Percentiles rank a stretch among this genome's conserved stretches.
Evolutionary conservation across 495 filamentous ascomycete species (phyloP).

Genomic region (Annulohypoxylon moriforme): DNA sequence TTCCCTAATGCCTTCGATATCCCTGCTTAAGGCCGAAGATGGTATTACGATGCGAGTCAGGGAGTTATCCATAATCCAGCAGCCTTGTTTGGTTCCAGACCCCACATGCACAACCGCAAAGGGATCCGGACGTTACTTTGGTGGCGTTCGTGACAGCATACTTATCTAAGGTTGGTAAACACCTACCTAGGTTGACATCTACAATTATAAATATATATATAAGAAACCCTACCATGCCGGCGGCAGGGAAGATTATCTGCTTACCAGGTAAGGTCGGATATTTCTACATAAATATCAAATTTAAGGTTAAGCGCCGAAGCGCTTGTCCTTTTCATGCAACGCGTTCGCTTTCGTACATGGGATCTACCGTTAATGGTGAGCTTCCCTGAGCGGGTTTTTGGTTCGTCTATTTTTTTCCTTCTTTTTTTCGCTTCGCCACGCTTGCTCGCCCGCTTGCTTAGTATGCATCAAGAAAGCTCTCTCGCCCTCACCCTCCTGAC

Average conservation of each 20-base stretch:
- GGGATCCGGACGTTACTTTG: conserved; percentile 9
- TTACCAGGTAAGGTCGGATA: not conserved
- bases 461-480: not conserved
- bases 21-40: not conserved
- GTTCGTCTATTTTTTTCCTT: not conserved
- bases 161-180: not conserved
- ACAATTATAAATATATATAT: not conserved
- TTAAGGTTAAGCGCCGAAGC: conserved; percentile 5
- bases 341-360: not conserved
- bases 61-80: not conserved
- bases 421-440: not conserved
- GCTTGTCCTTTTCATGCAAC: not conserved
- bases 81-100: not conserved
- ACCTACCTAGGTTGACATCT: too few relatives aligned
- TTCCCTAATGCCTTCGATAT: not conserved
- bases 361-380: not conserved
- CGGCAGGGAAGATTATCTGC: not conserved
- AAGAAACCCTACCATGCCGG: not conserved
- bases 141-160: conserved; percentile 15
- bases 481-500: too few relatives aligned
- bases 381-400: not conserved
- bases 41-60: not conserved
- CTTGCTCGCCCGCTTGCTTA: not conserved
- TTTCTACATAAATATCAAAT: not conserved
- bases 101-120: conserved; percentile 11